Evolutionary conservation across 371 early-diverging fungal genomes (phyloP).

Genomic region (Lichtheimia ramosa): DNA sequence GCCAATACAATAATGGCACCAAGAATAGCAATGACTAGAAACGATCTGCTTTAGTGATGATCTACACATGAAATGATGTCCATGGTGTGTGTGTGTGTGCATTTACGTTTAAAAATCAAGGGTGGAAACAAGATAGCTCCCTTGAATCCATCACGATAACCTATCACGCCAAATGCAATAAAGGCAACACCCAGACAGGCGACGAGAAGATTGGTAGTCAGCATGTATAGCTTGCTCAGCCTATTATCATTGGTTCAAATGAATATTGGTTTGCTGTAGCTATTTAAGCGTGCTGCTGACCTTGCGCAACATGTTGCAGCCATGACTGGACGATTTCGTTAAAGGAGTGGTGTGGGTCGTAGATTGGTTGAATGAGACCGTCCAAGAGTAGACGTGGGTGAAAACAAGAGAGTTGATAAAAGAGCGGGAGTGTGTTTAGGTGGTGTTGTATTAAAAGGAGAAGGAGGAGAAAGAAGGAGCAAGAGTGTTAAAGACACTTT

Average conservation of each 20-base stretch:
- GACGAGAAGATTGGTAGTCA: slow-evolving; percentile 44
- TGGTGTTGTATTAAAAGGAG: too few species aligned
- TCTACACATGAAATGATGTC: too few species aligned
- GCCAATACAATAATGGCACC: slow-evolving; percentile 42
- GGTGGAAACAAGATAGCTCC: slow-evolving; percentile 43
- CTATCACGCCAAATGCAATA: slow-evolving; percentile 45
- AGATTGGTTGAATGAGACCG: too few species aligned
- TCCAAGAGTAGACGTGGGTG: too few species aligned
- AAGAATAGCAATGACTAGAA: slow-evolving; percentile 32
- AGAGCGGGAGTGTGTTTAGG: too few species aligned
- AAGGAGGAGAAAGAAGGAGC: too few species aligned
- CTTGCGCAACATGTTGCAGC: slow-evolving; percentile 20
- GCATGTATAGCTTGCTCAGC: slow-evolving; percentile 47
- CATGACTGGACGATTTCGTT: not conserved
- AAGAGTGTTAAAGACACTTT: too few species aligned
- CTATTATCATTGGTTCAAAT: slow-evolving; percentile 17
- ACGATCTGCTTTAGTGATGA: not conserved
- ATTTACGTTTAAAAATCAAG: slow-evolving; percentile 33
- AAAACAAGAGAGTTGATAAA: too few species aligned
- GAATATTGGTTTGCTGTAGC: not conserved
- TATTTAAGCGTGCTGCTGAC: not conserved
- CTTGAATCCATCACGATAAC: slow-evolving; percentile 29
- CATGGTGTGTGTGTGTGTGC: not conserved
- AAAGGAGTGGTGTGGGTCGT: too few species aligned
- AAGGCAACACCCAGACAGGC: slow-evolving; percentile 45